Evolutionary conservation across 176 grass and related monocot genomes (phyloP).

Genomic region (Raddia guianensis): DNA sequence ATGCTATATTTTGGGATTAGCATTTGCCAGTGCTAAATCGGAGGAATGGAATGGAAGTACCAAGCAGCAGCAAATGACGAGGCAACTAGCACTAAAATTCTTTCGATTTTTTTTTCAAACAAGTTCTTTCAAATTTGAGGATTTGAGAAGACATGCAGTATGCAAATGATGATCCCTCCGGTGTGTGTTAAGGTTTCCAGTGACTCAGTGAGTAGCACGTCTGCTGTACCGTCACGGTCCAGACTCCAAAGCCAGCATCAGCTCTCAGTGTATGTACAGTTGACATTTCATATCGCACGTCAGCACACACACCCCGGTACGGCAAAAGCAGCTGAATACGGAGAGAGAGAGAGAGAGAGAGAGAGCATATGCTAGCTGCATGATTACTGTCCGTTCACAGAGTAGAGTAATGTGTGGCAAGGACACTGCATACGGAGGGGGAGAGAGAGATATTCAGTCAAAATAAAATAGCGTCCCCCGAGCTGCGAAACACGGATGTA

Average conservation of each 20-base stretch:
- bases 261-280: neutral
- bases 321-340: constrained; percentile 25
- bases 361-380: neutral
- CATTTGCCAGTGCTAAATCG: neutral
- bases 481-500: too few relatives aligned
- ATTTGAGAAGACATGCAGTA: neutral
- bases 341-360: too few relatives aligned
- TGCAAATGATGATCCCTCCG: neutral
- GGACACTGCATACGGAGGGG: neutral
- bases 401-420: neutral
- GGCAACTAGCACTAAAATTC: neutral
- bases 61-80: neutral
- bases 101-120: neutral
- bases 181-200: constrained; percentile 12
- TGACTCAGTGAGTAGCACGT: neutral
- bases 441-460: neutral
- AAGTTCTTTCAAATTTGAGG: neutral
- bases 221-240: neutral
- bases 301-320: neutral
- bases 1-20: too few relatives aligned
- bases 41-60: neutral
- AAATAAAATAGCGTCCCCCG: neutral
- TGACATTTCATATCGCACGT: constrained; percentile 13
- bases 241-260: neutral
- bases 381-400: neutral